These are phyloP conservation scores for Neurospora sublineolata DNA, from an alignment of 495 filamentous ascomycete genomes.

Conservation along the genomic window DNA sequence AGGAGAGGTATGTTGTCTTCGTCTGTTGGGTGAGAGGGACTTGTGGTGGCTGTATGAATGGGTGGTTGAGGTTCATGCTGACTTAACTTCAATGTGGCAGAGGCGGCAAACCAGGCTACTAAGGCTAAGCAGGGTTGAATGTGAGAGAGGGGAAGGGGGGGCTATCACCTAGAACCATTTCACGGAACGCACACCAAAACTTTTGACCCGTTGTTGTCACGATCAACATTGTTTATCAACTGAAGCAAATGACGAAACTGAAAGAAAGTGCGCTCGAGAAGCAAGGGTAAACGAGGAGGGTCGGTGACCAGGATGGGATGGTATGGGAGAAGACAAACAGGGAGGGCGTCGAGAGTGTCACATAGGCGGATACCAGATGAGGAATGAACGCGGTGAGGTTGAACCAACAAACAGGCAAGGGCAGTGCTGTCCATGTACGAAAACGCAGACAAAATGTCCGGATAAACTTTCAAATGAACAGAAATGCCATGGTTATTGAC, in stretches of 20 bases:
- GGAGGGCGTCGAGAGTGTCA: background rate
- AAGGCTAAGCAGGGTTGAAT: slow-evolving; percentile 31
- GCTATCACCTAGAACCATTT: background rate
- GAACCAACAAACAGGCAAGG: background rate
- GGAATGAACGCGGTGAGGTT: background rate
- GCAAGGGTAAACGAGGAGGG: background rate
- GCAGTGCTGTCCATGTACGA: background rate
- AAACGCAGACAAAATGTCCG: background rate
- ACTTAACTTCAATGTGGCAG: slow-evolving; percentile 9
- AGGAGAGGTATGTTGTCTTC: slow-evolving; percentile 60
- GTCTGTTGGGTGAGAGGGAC: background rate
- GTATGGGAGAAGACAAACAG: background rate
- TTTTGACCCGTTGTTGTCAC: background rate
- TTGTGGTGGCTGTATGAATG: background rate
- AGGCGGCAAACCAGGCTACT: slow-evolving; percentile 31
- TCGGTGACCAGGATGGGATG: background rate
- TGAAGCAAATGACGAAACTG: background rate
- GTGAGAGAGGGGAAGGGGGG: slow-evolving; percentile 3
- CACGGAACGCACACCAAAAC: background rate
- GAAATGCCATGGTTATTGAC: background rate
- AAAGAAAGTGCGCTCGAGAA: background rate
- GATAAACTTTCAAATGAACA: background rate
- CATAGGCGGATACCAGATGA: background rate
- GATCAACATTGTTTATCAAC: background rate
- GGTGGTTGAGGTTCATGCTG: background rate